Percentiles rank a stretch among this genome's conserved stretches.
Conservation (phyloP, 2,329 filamentous ascomycete species). For the Cladosporium phlei region DNA sequence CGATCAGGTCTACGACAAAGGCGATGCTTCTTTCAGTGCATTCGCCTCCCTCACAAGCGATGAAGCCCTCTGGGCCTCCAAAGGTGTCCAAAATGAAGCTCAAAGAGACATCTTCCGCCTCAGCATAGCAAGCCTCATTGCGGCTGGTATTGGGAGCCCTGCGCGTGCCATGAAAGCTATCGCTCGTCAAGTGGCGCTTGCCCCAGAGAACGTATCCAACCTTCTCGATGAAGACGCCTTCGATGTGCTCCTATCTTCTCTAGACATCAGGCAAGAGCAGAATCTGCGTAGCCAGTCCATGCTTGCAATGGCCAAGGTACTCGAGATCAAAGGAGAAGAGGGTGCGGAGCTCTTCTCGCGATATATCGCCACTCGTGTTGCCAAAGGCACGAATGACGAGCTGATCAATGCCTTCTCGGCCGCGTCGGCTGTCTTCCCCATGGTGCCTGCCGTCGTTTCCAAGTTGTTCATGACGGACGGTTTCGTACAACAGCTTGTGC, state of each 20-base stretch:
- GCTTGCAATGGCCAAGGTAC: conserved; percentile 74
- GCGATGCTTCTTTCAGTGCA: conserved; percentile 43
- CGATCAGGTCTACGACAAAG: conserved; percentile 40
- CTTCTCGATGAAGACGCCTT: conserved; percentile 70
- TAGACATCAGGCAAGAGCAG: conserved; percentile 75
- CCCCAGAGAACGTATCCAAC: conserved; percentile 54
- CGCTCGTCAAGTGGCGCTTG: conserved; percentile 53
- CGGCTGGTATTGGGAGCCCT: conserved; percentile 72
- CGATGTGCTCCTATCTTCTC: conserved; percentile 77
- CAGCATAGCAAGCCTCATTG: conserved; percentile 82
- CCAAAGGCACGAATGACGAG: conserved; percentile 76
- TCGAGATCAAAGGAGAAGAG: conserved; percentile 68
- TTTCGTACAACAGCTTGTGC: conserved; percentile 72
- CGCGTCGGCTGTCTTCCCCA: conserved; percentile 80
- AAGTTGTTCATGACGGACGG: conserved; percentile 82
- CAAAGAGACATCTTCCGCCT: conserved; percentile 63
- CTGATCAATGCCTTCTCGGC: conserved; percentile 89
- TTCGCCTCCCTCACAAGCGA: conserved; percentile 41
- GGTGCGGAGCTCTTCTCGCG: conserved; percentile 61
- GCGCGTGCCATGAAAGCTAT: conserved; percentile 58
- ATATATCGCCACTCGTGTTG: conserved; percentile 69
- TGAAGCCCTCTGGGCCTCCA: conserved; percentile 37
- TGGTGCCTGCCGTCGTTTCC: conserved; percentile 70
- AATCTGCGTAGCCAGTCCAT: conserved; percentile 75
- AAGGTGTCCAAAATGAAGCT: conserved; percentile 41